Base-by-base conservation (phyloP, 2,329 filamentous ascomycete genomes). In the Pestalotiopsis sp. region DNA sequence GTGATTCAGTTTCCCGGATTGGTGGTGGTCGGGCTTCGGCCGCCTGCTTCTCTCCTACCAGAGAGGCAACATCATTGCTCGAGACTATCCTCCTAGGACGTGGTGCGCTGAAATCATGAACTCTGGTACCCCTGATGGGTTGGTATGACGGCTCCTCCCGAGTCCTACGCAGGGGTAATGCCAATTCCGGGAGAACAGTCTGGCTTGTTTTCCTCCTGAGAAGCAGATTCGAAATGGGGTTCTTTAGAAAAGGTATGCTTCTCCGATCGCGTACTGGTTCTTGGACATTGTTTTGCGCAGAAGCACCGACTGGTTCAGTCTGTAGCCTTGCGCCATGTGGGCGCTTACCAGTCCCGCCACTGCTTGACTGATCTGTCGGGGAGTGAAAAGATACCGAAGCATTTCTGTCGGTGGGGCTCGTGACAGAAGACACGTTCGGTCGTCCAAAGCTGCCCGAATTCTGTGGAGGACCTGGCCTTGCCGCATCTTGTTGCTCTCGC, bases 21-120 rank as follows among this genome's bases (percentile, higher is more conserved):
- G 74, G 52, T 72, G 70, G 70, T 45, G 72, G 69, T 12, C 70
- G 65, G 6, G 69, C 68, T 49, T 76, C 74, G 36, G 72, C 72
- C 11, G 70, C 70, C 41, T 69, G 65, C 38, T 76, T 74, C 25
- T 76, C 69, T 20, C 61, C 67, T 31, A 67, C 68, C 49, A 70
- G 59, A 27, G 67, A 68, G 64, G 68, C 73, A 67, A 69, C 72
- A 68, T 75, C 77, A 62, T 72, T 80, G 61, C 45, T 75, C 27
- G 80, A 78, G 3, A 82, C 71, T 36, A 81, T 77, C 61, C 78
- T 84, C 70, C 81, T 84, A 27, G 83, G 84, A 64, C 88, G 82
- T 1, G 89, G 89, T 0, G 87, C 88, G 74, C 89, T 91, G 73
- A 91, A 92, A 76, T 90, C 90, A 75, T 92, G 90, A 64, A 91